Base-by-base conservation (phyloP, 352 stramenopile species). In the Globisporangium okanoganense region DNA sequence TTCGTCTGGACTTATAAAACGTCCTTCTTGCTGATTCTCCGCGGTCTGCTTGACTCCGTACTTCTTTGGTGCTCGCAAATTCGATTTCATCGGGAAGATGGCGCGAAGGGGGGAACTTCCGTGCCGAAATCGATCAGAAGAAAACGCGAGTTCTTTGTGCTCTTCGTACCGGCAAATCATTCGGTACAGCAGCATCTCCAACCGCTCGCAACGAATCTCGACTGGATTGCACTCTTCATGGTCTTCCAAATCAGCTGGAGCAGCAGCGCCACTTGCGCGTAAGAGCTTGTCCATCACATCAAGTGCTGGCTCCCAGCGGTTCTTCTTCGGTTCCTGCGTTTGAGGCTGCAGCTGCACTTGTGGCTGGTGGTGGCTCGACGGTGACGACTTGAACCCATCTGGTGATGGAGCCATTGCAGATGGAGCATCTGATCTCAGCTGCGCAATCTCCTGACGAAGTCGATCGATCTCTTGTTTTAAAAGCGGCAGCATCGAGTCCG, bases 161-260 rank as follows among this genome's bases (percentile, higher is more conserved):
- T 94, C 85, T 69, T 94, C 85, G 61, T 87, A 89, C 7, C 85
- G 79, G 47, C 85, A 94, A 56, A 94, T 90, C 82, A 94, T 94
- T 12, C 85, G 77, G 57, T 94, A 94, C 18, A 94, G 65, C 25
- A 94, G 65, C 80, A 94, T 91, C 43, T 94, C 85, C 36, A 94
- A 62, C 31, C 85, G 73, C 25, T 90, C 79, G 13, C 81, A 91
- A 10, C 85, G 79, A 33, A 78, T 55, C 27, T 87, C 73, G 3
- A 85, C 67, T 8, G 74, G 61, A 58, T 80, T 71, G 25, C 65
- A 64, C 40, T 75, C 65, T 43, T 76, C 61, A 35, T 76, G 62
- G 2, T 76, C 69, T 20, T 69, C 72, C 20, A 74, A 54, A 48
- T 88, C 77, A 1, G 58, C 67, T 0, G 73, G 61, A n/a, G 69